Evolutionary conservation across 495 filamentous ascomycete genomes (phyloP).

Genomic region (Lindgomyces ingoldianus): DNA sequence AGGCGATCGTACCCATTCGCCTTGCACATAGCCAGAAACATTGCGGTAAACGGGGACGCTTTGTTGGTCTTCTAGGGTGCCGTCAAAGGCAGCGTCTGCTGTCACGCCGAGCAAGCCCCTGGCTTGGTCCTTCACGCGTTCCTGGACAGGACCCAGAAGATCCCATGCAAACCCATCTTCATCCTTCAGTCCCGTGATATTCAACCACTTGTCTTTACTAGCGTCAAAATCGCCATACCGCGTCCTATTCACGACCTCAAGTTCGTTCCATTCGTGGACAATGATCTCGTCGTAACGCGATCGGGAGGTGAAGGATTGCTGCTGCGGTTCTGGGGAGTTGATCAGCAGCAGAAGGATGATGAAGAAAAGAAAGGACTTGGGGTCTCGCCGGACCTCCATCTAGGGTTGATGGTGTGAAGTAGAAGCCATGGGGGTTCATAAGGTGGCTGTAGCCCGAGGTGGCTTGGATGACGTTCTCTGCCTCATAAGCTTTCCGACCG

Average conservation of each 20-base stretch:
- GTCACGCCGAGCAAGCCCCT: conserved; percentile 46
- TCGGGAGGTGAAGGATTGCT: conserved; percentile 45
- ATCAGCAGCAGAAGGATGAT: conserved; percentile 45
- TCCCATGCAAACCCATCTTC: conserved; percentile 77
- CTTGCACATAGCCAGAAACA: conserved; percentile 72
- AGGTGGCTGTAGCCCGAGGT: background rate
- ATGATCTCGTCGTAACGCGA: conserved; percentile 38
- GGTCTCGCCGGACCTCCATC: conserved; percentile 39
- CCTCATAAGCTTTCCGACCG: background rate
- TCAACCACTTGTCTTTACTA: conserved; percentile 60
- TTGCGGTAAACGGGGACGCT: conserved; percentile 69
- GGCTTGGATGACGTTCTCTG: conserved; percentile 19
- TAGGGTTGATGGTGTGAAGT: conserved; percentile 2
- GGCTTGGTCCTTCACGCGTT: conserved; percentile 57
- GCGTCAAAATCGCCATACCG: conserved; percentile 74
- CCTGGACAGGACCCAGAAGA: conserved; percentile 56
- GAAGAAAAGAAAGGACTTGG: conserved; percentile 43
- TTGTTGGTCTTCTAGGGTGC: conserved; percentile 38
- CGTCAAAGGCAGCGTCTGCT: conserved; percentile 32
- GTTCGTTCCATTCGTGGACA: conserved; percentile 55
- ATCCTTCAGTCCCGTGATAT: conserved; percentile 72
- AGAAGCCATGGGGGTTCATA: background rate
- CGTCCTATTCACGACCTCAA: conserved; percentile 68
- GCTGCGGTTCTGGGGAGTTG: conserved; percentile 45
- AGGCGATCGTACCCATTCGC: conserved; percentile 69